A percentile compares a stretch with the other conserved stretches of the same genome.
These are phyloP conservation scores for Scytalidium sp. DNA, from an alignment of 2,329 filamentous ascomycete genomes.

Conservation along the genomic window DNA sequence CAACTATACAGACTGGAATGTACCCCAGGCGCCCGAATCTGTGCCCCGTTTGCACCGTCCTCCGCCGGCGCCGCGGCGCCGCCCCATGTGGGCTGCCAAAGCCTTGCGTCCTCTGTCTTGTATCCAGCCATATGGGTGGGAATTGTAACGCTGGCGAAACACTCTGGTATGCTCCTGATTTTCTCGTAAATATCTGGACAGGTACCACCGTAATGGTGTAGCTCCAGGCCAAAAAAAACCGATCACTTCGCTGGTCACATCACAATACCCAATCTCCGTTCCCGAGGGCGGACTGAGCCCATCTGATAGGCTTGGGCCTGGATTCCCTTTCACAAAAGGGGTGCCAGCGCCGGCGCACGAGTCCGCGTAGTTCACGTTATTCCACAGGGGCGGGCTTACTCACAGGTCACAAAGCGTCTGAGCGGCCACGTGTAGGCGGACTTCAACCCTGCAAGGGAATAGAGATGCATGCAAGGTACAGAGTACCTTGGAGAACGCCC, in stretches of 20 bases:
- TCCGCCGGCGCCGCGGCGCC: neutral
- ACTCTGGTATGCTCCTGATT: no score
- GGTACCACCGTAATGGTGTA: no score
- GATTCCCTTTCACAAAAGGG: neutral
- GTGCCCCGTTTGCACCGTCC: neutral
- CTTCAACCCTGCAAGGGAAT: neutral
- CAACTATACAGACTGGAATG: neutral
- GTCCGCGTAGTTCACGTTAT: no score
- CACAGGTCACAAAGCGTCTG: neutral
- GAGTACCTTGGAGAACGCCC: neutral
- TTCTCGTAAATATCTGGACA: no score
- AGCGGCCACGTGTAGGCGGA: neutral
- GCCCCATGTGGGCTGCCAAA: neutral
- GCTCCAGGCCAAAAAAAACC: no score
- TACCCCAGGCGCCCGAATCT: neutral
- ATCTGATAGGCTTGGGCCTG: neutral
- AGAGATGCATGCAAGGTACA: neutral
- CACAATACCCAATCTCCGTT: neutral
- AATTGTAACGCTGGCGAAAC: no score
- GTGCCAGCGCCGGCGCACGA: no score
- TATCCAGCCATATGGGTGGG: no score
- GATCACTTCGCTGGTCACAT: no score
- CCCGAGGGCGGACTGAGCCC: neutral
- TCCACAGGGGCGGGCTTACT: neutral
- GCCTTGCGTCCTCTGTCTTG: no score